phyloP scores from a whole-genome alignment of 371 early-diverging fungal species.

The Apophysomyces ossiformis region DNA sequence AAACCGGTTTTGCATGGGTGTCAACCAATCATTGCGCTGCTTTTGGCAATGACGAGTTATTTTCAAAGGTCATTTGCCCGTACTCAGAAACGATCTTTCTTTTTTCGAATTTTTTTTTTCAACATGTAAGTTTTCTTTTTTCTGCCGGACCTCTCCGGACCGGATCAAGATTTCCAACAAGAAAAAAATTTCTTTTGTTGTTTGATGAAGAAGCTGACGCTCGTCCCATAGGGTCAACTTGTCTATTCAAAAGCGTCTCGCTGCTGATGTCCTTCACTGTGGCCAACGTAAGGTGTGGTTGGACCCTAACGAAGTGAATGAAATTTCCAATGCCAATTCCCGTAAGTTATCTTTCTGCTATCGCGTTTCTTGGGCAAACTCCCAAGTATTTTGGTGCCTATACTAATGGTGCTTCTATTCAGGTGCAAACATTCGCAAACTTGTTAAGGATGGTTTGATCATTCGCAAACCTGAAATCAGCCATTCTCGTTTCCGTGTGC shows the following conservation, averaged over 20 bases:
- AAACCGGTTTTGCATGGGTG: background rate
- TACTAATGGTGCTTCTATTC: background rate
- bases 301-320: conserved; percentile 94
- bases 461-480: conserved; percentile 66
- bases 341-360: background rate
- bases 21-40: background rate
- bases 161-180: background rate
- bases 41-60: conserved; percentile 7
- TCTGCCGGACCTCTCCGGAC: conserved; percentile 13
- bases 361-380: background rate
- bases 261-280: conserved; percentile 74
- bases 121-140: conserved; percentile 19
- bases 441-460: conserved; percentile 29
- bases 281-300: conserved; percentile 99
- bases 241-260: conserved; percentile 71
- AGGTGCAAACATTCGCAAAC: conserved; percentile 16
- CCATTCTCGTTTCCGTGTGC: conserved; percentile 95
- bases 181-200: conserved; percentile 15
- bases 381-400: too few relatives aligned
- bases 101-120: conserved; percentile 17
- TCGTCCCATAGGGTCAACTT: conserved; percentile 68
- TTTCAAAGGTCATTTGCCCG: conserved; percentile 12
- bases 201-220: conserved; percentile 3
- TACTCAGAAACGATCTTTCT: conserved; percentile 12
- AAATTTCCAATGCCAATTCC: background rate